Percentiles rank a stretch among this genome's conserved stretches.
Evolutionary conservation across 2,329 filamentous ascomycete genomes (phyloP).

Genomic region (Talaromyces funiculosus): DNA sequence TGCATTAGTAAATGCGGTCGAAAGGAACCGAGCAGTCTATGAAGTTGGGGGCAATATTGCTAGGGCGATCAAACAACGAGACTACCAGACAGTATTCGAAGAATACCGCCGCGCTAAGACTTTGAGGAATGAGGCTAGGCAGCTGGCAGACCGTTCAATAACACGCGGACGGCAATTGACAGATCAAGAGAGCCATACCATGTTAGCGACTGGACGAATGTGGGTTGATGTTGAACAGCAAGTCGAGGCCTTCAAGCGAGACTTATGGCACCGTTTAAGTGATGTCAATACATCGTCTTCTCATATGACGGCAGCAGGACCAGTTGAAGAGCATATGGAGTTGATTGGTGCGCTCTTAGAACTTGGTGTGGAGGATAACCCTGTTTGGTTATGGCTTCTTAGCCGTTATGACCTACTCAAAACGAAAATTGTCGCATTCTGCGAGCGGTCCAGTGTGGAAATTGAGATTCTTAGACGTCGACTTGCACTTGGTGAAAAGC

Average conservation of each 20-base stretch:
- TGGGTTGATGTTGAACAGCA: conserved; percentile 92
- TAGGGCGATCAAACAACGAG: conserved; percentile 82
- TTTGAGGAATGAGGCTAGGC: conserved; percentile 71
- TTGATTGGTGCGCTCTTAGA: conserved; percentile 85
- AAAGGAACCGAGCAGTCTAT: conserved; percentile 74
- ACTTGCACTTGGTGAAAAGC: conserved; percentile 68
- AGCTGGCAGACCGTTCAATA: conserved; percentile 56
- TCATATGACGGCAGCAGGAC: conserved; percentile 46
- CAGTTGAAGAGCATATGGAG: conserved; percentile 82
- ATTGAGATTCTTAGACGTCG: conserved; percentile 84
- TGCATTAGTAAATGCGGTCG: conserved; percentile 66
- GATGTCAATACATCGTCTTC: conserved; percentile 56
- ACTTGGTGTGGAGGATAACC: conserved; percentile 89
- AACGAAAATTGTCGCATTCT: conserved; percentile 70
- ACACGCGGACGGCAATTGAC: conserved; percentile 53
- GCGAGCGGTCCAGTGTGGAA: conserved; percentile 83
- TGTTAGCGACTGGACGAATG: conserved; percentile 85
- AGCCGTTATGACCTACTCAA: conserved; percentile 87
- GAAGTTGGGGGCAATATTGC: conserved; percentile 71
- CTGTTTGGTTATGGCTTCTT: conserved; percentile 91
- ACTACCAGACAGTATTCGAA: conserved; percentile 82
- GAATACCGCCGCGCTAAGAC: conserved; percentile 78
- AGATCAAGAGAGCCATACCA: conserved; percentile 76
- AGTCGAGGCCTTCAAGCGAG: conserved; percentile 78
- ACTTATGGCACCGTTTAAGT: conserved; percentile 77